Percentiles rank a stretch among this genome's conserved stretches.
Conservation (phyloP, 805 yeast species). For the Tetrapisispora iriomotensis region DNA sequence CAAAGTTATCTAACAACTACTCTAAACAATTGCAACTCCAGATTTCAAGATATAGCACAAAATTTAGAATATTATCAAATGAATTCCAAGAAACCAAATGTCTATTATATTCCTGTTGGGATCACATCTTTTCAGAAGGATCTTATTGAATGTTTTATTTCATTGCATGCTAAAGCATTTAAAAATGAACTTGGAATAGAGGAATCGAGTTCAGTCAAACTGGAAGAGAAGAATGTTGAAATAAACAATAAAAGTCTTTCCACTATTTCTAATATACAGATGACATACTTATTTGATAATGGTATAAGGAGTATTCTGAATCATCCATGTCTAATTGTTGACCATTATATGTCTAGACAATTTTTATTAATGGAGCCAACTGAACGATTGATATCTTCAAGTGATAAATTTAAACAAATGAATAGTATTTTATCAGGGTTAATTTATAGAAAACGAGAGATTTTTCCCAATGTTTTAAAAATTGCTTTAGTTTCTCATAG, state of each 20-base stretch:
- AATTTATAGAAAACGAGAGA: constrained; percentile 9
- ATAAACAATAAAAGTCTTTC: constrained; percentile 2
- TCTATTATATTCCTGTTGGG: constrained; percentile 33
- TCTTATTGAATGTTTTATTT: constrained; percentile 34
- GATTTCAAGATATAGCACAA: neutral
- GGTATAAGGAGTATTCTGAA: constrained; percentile 43
- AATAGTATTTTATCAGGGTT: constrained; percentile 34
- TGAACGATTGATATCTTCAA: constrained; percentile 40
- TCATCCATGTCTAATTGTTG: constrained; percentile 65
- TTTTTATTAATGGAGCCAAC: constrained; percentile 57
- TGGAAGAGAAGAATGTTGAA: neutral
- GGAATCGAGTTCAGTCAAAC: neutral
- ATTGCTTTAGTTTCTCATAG: constrained; percentile 45
- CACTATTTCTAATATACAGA: constrained; percentile 29
- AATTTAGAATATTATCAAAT: neutral
- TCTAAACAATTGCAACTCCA: too few relatives aligned
- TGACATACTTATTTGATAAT: constrained; percentile 21
- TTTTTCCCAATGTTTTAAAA: constrained; percentile 10
- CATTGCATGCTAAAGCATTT: constrained; percentile 33
- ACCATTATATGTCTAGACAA: constrained; percentile 68
- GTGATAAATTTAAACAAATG: constrained; percentile 51
- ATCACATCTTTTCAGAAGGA: constrained; percentile 37
- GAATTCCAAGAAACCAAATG: constrained; percentile 2
- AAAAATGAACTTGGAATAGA: constrained; percentile 5
- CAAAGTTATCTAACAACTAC: too few relatives aligned